A percentile compares a stretch with the other conserved stretches of the same genome.
Conservation (phyloP, 805 yeast species). For the Starmerella vaccinii region DNA sequence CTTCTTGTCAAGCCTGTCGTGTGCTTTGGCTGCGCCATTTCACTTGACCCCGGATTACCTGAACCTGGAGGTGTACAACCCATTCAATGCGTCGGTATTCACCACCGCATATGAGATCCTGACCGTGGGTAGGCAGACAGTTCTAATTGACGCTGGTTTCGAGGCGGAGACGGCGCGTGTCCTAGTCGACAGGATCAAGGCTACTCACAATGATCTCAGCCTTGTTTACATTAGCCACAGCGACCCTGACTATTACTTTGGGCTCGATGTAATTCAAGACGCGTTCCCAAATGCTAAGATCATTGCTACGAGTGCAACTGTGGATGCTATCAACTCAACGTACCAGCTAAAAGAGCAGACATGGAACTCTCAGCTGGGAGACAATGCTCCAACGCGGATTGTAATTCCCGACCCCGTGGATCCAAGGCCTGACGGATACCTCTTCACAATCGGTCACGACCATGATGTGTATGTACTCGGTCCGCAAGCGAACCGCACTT, state of each 20-base stretch:
- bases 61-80: slow-evolving; percentile 1
- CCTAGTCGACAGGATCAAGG: not conserved
- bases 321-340: not conserved
- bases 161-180: not conserved
- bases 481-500: slow-evolving; percentile 2
- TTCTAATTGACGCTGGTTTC: not conserved
- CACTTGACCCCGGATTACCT: slow-evolving; percentile 2
- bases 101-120: not conserved
- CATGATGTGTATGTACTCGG: slow-evolving; percentile 1
- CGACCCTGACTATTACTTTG: slow-evolving; percentile 4
- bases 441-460: not conserved
- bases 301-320: slow-evolving; percentile 1
- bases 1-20: not conserved
- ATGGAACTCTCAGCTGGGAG: slow-evolving; percentile 2
- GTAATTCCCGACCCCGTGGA: slow-evolving; percentile 1
- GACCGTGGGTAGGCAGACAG: not conserved
- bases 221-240: slow-evolving; percentile 1
- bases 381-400: not conserved
- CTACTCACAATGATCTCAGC: not conserved
- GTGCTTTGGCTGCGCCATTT: not conserved
- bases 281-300: slow-evolving; percentile 1
- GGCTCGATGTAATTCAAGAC: slow-evolving; percentile 3
- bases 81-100: not conserved
- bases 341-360: not conserved
- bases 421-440: not conserved